Evolutionary conservation across 2,329 filamentous ascomycete genomes (phyloP), one percentile per base, ranked within the genome.

Genomic region (Lasiodiplodia hormozganensis): DNA sequence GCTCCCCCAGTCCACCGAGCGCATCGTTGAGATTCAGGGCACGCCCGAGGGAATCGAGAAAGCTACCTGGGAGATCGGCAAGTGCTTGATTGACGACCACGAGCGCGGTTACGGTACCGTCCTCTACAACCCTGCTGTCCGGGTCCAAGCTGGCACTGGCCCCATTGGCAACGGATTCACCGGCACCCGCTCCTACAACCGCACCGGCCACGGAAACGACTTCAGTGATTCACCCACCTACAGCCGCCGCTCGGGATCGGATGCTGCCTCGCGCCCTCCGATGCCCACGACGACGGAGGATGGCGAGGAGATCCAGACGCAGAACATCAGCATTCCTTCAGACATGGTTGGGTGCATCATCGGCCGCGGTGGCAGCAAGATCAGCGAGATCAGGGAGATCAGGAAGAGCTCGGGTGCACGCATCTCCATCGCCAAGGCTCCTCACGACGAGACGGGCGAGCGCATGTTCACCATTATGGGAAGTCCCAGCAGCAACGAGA

Each of bases 311-410:
- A 92, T 98, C 70, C 95, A 97, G 82, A 99, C 96, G 1, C 96
- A 99, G 79, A 99, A 99, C 84, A 99, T 99, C 83, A 97, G 94
- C 85, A 99, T 99, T 76, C 96, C 96, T 31, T 94, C 96, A 58
- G 96, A 99, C 84, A 99, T 99, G 96, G 96, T 99, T 80, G 96
- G 96, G 74, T 99, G 96, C 84, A 99, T 99, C 83, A 99, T 99
- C 79, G 96, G 96, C 73, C 92, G 94, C 72, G 93, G 87, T 67
- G 96, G 96, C 72, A 94, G 88, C 85, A 99, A 99, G 88, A 99
- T 99, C 78, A 97, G 93, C 80, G 96, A 99, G 84, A 99, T 99
- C 76, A 92, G 96, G 81, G 96, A 99, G 84, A 99, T 99, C 76
- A 92, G 96, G 81, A 96, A 97, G 86, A 94, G 91, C 71, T 99